Conservation (phyloP, 768 basidiomycete genomes). For the Rhizopogon vinicolor region DNA sequence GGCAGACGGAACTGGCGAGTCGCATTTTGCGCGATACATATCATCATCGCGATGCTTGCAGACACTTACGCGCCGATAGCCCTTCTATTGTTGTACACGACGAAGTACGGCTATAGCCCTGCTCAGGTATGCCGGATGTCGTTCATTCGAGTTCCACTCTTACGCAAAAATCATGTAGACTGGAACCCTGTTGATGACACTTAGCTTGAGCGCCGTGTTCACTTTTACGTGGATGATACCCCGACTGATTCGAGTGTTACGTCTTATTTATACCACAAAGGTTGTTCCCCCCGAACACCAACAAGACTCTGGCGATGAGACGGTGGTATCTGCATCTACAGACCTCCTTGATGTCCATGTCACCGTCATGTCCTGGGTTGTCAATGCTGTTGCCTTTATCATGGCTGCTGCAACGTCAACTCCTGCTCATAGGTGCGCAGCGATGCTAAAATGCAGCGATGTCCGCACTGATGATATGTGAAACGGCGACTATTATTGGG, state of each 20-base stretch:
- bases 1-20: constrained; percentile 25
- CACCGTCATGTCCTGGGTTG: constrained; percentile 14
- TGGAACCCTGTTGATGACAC: constrained; percentile 19
- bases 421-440: constrained; percentile 11
- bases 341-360: constrained; percentile 28
- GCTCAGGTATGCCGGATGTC: constrained; percentile 14
- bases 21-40: constrained; percentile 21
- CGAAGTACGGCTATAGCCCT: constrained; percentile 22
- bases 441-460: too few relatives aligned
- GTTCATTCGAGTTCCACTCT: background rate
- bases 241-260: constrained; percentile 17
- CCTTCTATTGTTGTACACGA: constrained; percentile 21
- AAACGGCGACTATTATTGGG: constrained; percentile 17
- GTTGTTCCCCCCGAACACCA: background rate
- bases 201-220: constrained; percentile 13
- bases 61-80: constrained; percentile 7
- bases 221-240: constrained; percentile 17
- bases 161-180: constrained; percentile 12
- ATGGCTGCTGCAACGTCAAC: constrained; percentile 11
- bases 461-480: background rate
- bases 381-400: constrained; percentile 10
- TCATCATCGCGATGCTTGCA: constrained; percentile 15
- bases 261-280: constrained; percentile 16
- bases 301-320: background rate
- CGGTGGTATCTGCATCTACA: constrained; percentile 7